A percentile compares a stretch with the other conserved stretches of the same genome.
phyloP scores from a whole-genome alignment of 2,329 filamentous ascomycete species.

The Penicillium sp. region DNA sequence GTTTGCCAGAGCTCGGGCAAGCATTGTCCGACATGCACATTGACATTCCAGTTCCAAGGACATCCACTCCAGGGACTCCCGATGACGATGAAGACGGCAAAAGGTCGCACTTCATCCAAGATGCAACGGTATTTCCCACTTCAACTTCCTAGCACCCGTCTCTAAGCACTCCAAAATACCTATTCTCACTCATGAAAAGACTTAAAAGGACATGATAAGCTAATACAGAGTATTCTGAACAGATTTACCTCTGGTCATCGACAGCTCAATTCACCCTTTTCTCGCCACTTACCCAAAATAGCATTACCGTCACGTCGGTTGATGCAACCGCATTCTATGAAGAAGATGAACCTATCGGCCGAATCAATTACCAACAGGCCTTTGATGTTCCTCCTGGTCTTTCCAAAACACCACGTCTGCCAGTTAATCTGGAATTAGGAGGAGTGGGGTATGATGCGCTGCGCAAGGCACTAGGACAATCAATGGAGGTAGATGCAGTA shows the following conservation, averaged over 20 bases:
- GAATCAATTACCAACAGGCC: conserved; percentile 69
- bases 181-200: neutral
- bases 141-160: neutral
- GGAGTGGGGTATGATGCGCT: conserved; percentile 81
- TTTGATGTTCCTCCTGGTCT: conserved; percentile 75
- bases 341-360: conserved; percentile 70
- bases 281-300: conserved; percentile 72
- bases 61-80: conserved; percentile 56
- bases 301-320: conserved; percentile 72
- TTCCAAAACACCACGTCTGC: conserved; percentile 70
- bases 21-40: conserved; percentile 70
- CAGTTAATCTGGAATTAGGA: conserved; percentile 74
- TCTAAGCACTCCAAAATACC: neutral
- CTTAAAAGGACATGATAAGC: too few relatives aligned
- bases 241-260: conserved; percentile 77
- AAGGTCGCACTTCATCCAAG: conserved; percentile 70
- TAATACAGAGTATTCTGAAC: too few relatives aligned
- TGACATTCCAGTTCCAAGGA: conserved; percentile 66
- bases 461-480: conserved; percentile 73
- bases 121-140: conserved; percentile 65
- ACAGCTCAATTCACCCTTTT: conserved; percentile 79
- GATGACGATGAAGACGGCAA: conserved; percentile 43
- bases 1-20: conserved; percentile 67
- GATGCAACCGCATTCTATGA: conserved; percentile 87
- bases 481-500: conserved; percentile 71